A percentile compares a stretch with the other conserved stretches of the same genome.
These are phyloP conservation scores for Sutorius eximius DNA, from an alignment of 1,284 basidiomycete species.

Conservation along the genomic window DNA sequence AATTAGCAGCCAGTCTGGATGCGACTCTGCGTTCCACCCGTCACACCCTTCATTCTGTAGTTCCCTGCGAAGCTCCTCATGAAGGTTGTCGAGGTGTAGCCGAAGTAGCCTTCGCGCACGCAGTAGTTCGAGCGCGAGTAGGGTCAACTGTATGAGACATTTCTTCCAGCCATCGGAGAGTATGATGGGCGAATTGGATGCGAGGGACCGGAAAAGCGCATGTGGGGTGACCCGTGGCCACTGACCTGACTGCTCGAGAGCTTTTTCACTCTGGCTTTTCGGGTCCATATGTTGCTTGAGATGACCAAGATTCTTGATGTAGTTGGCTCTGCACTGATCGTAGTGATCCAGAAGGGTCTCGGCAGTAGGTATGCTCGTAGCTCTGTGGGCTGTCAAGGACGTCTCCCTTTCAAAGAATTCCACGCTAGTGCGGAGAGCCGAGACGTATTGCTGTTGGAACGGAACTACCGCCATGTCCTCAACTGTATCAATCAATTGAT, in stretches of 20 bases:
- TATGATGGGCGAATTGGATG: slow-evolving; percentile 12
- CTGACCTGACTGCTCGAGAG: slow-evolving; percentile 21
- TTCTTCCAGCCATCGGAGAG: slow-evolving; percentile 31
- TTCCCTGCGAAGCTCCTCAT: slow-evolving; percentile 39
- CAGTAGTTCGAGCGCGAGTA: slow-evolving; percentile 25
- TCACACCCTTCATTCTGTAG: slow-evolving; percentile 27
- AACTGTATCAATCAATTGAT: slow-evolving; percentile 10
- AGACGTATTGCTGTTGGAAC: slow-evolving; percentile 22
- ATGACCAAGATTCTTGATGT: background rate
- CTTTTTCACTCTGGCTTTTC: slow-evolving; percentile 13
- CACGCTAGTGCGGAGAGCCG: slow-evolving; percentile 18
- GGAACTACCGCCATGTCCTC: background rate
- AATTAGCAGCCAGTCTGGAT: slow-evolving; percentile 48
- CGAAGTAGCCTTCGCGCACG: slow-evolving; percentile 3
- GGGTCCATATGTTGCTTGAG: slow-evolving; percentile 17
- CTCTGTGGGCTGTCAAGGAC: background rate
- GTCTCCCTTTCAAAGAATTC: slow-evolving; percentile 12
- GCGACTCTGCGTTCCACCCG: slow-evolving; percentile 10
- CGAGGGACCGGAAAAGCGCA: slow-evolving; percentile 28
- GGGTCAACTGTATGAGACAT: slow-evolving; percentile 23
- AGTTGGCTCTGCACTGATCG: slow-evolving; percentile 1
- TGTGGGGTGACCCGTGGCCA: slow-evolving; percentile 29
- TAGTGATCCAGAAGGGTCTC: slow-evolving; percentile 14
- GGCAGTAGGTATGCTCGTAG: background rate
- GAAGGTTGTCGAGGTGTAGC: slow-evolving; percentile 2